Evolutionary conservation across 2,329 filamentous ascomycete species (phyloP), one percentile per base, ranked within the genome.

Genomic region (Atkinsonella hypoxylon): DNA sequence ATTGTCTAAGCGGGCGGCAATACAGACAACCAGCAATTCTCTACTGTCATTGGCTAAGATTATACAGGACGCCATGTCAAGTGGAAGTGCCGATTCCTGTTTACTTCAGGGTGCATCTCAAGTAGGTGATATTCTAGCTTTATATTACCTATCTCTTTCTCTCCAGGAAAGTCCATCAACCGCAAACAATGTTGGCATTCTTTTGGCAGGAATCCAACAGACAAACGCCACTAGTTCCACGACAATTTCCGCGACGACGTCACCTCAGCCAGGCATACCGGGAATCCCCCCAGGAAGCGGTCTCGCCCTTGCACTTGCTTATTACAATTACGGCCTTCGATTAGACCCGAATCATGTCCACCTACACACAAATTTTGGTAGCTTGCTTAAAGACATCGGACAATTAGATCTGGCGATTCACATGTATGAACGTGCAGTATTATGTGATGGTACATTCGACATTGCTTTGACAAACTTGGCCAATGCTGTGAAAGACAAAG

Each of bases 401-500:
- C 91, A 97, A 58, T 76, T 98, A 13, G 83, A 89, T 57, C 79
- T 88, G 45, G 93, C 93, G 0, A 96, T 98, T 59, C 83, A 85
- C 56, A 97, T 98, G 91, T 98, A 98, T 62, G 89, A 97, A 67
- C 83, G 89, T 57, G 93, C 93, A 11, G 93, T 98, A 13, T 77
- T 80, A 3, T 97, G 90, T 63, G 93, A 98, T 65, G 82, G 82
- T n/a, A 87, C 83, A 22, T 98, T 98, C 61, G 93, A 98, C 62
- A 98, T 98, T 61, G 93, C 93, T 34, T 72, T 98, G 50, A 95
- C 93, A 4, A 98, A 98, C 61, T 75, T 98, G 20, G 93, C 93
- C 50, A 98, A 98, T 64, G 93, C 93, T 9, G 90, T 98, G 57
- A 98, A 98, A 66, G 93, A 98, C 64, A 89, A 94, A 58, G 93